Conservation (phyloP, 2,329 filamentous ascomycete genomes). For the Arachnopeziza araneosa region DNA sequence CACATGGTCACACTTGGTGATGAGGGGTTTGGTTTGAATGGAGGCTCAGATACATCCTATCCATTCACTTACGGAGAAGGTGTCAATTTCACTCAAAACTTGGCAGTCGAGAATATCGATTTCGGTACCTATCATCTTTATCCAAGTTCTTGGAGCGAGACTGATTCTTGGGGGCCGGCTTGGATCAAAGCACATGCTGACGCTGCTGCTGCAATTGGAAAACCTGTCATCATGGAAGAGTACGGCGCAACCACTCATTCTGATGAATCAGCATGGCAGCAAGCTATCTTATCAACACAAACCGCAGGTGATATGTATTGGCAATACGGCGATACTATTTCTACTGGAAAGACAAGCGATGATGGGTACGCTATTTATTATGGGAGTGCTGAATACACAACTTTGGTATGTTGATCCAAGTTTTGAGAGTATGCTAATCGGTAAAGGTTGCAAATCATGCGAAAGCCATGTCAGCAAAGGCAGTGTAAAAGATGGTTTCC, state of each 20-base stretch:
- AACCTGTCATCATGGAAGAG: conserved; percentile 36
- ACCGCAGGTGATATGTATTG: conserved; percentile 29
- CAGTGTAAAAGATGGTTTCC: background rate
- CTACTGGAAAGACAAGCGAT: conserved; percentile 19
- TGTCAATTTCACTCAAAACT: conserved; percentile 42
- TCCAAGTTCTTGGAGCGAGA: conserved; percentile 37
- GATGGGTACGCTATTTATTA: conserved; percentile 28
- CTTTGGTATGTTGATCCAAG: conserved; percentile 12
- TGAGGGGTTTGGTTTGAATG: conserved; percentile 50
- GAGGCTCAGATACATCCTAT: conserved; percentile 36
- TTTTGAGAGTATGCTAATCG: conserved; percentile 21
- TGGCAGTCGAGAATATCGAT: conserved; percentile 43
- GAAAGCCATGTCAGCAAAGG: background rate
- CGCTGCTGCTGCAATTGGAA: conserved; percentile 33
- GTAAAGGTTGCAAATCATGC: background rate
- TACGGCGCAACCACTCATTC: conserved; percentile 28
- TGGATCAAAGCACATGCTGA: conserved; percentile 43
- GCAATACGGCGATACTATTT: conserved; percentile 28
- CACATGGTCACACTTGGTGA: conserved; percentile 62
- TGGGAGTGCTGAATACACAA: conserved; percentile 22
- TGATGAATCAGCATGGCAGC: conserved; percentile 22
- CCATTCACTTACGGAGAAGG: background rate
- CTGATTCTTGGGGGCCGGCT: conserved; percentile 36
- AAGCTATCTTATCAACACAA: conserved; percentile 14
- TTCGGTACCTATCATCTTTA: conserved; percentile 50